Base-by-base conservation (phyloP, 805 yeast species). In the Yamadazyma sp. region DNA sequence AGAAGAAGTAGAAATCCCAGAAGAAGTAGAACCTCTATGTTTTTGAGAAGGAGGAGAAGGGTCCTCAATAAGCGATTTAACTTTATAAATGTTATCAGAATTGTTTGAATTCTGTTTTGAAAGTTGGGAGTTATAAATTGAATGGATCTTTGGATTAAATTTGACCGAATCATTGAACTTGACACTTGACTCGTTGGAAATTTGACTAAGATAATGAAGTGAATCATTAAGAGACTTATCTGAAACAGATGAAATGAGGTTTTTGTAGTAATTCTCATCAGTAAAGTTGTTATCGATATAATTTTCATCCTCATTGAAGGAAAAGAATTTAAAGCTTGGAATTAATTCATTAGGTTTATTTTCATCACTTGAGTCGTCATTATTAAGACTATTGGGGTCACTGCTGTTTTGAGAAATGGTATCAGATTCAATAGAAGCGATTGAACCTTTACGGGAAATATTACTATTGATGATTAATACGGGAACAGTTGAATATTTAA, bases 401-500 rank as follows among this genome's bases (percentile, higher is more conserved):
- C 9, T 19, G 7, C 20, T 14, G 19, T 27, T 19, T n/a, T n/a
- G n/a, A n/a, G n/a, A n/a, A n/a, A n/a, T n/a, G n/a, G n/a, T n/a
- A 17, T 14, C 17, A n/a, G 47, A 30, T 12, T 31, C 21, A 18
- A 23, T 31, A 5, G 34, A 31, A 10, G 6, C 27, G 6, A 14
- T 16, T 17, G 34, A 31, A 11, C 13, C 5, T 13, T 23, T 22
- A 5, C 34, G 12, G 11, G 17, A 8, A 10, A 11, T 21, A 24
- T 22, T n/a, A 10, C 13, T 7, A 30, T 31, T 31, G 6, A 62
- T 65, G 24, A 65, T 35, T 2, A 67, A 48, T 22, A 62, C 63
- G 0, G 73, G 73, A 2, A 64, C 55, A 0, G 67, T 47, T 5
- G 68, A 59, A 42, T 67, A 65, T 32, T 64, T 62, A 23, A 67